Base-by-base conservation (phyloP, 768 basidiomycete genomes). In the Clitopilus passeckerianus region DNA sequence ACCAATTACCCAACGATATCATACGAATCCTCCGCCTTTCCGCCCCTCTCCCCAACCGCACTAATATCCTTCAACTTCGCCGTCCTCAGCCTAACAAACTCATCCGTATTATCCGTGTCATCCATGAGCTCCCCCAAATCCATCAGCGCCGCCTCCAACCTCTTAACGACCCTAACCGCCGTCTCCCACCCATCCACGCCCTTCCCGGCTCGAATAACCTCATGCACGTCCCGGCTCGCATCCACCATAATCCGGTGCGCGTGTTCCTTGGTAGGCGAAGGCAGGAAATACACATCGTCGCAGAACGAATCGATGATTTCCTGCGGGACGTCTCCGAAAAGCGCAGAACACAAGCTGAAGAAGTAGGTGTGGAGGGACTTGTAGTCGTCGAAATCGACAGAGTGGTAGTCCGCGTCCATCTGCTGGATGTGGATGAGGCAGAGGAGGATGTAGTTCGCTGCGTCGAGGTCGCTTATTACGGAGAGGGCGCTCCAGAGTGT, bases 341-440 rank as follows among this genome's bases (percentile, higher is more conserved):
- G 68, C 60, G 15, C 65, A 61, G 16, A n/a, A 50, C 63, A 71
- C 6, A 74, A 64, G 15, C 61, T 64, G 35, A 63, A 64, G 62
- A 75, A 73, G 60, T 72, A 68, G 0, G 52, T 2, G n/a, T 64
- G 53, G 5, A 67, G 62, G 5, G 65, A 64, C n/a, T 52, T 16
- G 14, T 64, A 61, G 54, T 71, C 67, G 23, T 68, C 64, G 37
- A 70, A 55, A 44, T 77, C 66, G 27, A 70, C 59, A 9, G 59
- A 59, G 15, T 65, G 57, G 44, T 70, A 71, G 16, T 65, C 67
- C 34, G 61, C 56, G 58, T 75, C 73, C 16, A 64, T 60, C 37
- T 67, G 67, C 58, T 72, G 74, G 15, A 73, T 65, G 53, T 68
- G 70, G 18, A 72, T 65, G 53, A 75, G 66, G 50, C 68, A 61